Conservation (phyloP, 768 basidiomycete genomes). For the Hirschioporus abietinus region DNA sequence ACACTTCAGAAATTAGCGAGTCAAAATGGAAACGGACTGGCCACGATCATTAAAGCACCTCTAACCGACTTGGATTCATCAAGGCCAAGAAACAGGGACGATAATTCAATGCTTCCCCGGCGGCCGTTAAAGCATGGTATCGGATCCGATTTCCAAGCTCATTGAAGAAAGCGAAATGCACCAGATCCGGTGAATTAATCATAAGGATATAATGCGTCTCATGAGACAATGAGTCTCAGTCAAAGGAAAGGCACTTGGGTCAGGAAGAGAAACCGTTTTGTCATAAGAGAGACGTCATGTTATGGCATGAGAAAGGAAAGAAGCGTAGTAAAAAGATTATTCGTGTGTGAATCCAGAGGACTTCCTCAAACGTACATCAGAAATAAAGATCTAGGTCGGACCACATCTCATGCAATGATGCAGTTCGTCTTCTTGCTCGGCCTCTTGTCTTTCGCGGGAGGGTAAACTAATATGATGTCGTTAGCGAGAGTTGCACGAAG, state of each 20-base stretch:
- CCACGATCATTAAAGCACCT: background rate
- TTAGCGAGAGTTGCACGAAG: background rate
- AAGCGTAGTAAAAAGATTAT: background rate
- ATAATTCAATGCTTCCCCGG: background rate
- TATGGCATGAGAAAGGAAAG: background rate
- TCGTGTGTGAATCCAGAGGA: background rate
- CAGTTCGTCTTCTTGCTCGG: slow-evolving; percentile 46
- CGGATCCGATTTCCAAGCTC: background rate
- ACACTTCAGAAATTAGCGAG: background rate
- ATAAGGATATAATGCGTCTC: background rate
- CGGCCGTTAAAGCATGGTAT: background rate
- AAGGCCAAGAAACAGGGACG: background rate
- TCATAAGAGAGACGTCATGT: slow-evolving; percentile 7
- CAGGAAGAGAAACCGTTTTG: slow-evolving; percentile 3
- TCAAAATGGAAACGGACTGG: background rate
- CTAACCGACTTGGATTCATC: background rate
- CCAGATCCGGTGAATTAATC: background rate
- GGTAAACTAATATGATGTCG: slow-evolving; percentile 53
- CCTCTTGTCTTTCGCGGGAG: slow-evolving; percentile 58
- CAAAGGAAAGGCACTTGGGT: slow-evolving; percentile 7
- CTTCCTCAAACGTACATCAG: slow-evolving; percentile 8
- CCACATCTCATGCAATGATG: slow-evolving; percentile 60
- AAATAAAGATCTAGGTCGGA: slow-evolving; percentile 12
- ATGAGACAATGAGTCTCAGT: slow-evolving; percentile 1
- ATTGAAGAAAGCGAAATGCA: background rate